These are phyloP conservation scores for Blastocystis sp. DNA, from an alignment of 352 stramenopile genomes.

Conservation along the genomic window DNA sequence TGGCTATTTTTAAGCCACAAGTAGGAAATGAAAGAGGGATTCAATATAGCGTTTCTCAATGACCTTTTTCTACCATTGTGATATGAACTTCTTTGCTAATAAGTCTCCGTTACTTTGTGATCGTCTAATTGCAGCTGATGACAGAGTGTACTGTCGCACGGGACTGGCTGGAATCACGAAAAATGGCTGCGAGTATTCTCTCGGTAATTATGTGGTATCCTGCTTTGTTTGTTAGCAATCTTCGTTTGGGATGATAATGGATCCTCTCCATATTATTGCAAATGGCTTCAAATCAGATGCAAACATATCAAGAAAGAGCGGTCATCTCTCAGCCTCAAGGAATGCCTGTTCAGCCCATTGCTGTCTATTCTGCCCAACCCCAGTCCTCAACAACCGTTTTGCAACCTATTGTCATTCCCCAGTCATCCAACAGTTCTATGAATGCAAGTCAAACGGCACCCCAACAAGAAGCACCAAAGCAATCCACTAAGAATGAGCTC, in stretches of 20 bases:
- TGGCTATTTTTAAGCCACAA: conserved; percentile 89
- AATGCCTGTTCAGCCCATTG: not conserved
- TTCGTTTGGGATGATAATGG: conserved; percentile 4
- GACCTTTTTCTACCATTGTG: not conserved
- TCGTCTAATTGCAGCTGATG: not conserved
- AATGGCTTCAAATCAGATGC: not conserved
- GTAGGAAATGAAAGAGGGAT: not conserved
- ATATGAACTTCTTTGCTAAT: not conserved
- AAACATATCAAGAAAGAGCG: not conserved
- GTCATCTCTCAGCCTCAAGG: not conserved
- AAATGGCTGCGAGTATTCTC: not conserved
- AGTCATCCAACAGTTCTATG: not conserved
- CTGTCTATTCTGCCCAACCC: not conserved
- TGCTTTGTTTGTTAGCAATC: not conserved
- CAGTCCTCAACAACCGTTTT: conserved; percentile 27
- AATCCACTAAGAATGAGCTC: not conserved
- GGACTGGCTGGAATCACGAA: not conserved
- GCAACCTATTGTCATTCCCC: conserved; percentile 13
- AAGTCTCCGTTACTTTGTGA: conserved; percentile 24
- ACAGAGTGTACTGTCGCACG: not conserved
- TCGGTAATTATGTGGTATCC: conserved; percentile 30
- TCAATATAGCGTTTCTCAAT: conserved; percentile 41
- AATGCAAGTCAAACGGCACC: not conserved
- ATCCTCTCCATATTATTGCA: not conserved
- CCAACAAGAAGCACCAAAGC: not conserved